A percentile compares a stretch with the other conserved stretches of the same genome.
Conservation (phyloP, 225 moss, liverwort and hornwort species). For the Neckera pumila region DNA sequence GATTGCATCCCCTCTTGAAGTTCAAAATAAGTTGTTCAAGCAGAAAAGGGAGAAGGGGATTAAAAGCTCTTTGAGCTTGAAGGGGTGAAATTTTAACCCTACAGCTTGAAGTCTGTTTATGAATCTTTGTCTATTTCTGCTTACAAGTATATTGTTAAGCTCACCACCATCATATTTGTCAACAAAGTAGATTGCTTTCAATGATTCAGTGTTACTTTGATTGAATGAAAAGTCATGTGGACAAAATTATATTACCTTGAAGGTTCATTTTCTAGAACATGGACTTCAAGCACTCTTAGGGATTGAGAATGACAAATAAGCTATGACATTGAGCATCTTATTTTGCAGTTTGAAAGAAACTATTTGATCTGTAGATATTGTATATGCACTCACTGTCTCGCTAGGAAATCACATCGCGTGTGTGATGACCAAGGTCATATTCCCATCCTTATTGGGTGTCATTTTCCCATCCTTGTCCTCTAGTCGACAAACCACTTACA, state of each 20-base stretch:
- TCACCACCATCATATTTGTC: neutral
- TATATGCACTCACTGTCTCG: neutral
- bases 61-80: neutral
- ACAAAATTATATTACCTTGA: neutral
- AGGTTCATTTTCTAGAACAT: neutral
- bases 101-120: neutral
- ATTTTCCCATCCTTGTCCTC: neutral
- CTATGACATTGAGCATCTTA: neutral
- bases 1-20: too few relatives aligned
- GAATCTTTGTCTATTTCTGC: neutral
- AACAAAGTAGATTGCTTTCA: neutral
- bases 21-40: neutral
- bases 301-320: neutral
- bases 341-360: neutral
- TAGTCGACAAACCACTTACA: neutral
- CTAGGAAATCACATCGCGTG: rapidly evolving
- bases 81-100: neutral
- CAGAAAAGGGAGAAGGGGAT: neutral
- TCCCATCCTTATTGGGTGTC: neutral
- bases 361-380: neutral
- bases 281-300: neutral
- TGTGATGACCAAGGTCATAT: neutral
- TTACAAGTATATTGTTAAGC: neutral
- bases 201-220: neutral
- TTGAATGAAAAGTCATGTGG: neutral